Evolutionary conservation across 768 basidiomycete species (phyloP).

Genomic region (Multifurca ochricompacta): DNA sequence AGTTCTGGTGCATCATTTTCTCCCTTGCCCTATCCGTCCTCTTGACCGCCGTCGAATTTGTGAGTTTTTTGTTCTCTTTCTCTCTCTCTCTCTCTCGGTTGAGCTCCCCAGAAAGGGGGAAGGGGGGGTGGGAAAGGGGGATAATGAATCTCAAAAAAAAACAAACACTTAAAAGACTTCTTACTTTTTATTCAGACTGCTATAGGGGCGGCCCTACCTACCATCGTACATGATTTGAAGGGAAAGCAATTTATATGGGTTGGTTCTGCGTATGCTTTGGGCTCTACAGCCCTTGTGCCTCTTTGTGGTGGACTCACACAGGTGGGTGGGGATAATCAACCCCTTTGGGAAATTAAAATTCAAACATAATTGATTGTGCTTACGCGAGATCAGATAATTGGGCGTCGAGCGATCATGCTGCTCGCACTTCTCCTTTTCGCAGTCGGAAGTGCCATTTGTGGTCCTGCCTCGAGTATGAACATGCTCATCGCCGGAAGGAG

Average conservation of each 20-base stretch:
- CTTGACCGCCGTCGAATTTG: slow-evolving; percentile 10
- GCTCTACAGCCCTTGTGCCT: slow-evolving; percentile 25
- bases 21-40: slow-evolving; percentile 14
- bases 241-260: slow-evolving; percentile 22
- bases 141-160: neutral
- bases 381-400: slow-evolving; percentile 27
- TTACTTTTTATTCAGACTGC: slow-evolving; percentile 9
- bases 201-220: slow-evolving; percentile 25
- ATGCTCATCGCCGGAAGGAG: slow-evolving; percentile 30
- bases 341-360: no score
- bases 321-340: no score
- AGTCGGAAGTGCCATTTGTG: slow-evolving; percentile 30
- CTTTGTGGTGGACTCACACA: slow-evolving; percentile 24
- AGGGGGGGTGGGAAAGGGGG: no score
- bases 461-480: slow-evolving; percentile 27
- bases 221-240: slow-evolving; percentile 26
- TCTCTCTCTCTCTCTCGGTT: neutral
- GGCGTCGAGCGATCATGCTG: slow-evolving; percentile 27
- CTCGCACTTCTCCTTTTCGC: slow-evolving; percentile 23
- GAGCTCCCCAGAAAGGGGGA: no score
- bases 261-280: slow-evolving; percentile 24
- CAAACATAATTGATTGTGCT: no score
- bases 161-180: no score
- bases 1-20: slow-evolving; percentile 19
- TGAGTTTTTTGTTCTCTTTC: no score